These are phyloP conservation scores for Umbellularia californica DNA, from an alignment of 164 flowering plant genomes.

Conservation along the genomic window DNA sequence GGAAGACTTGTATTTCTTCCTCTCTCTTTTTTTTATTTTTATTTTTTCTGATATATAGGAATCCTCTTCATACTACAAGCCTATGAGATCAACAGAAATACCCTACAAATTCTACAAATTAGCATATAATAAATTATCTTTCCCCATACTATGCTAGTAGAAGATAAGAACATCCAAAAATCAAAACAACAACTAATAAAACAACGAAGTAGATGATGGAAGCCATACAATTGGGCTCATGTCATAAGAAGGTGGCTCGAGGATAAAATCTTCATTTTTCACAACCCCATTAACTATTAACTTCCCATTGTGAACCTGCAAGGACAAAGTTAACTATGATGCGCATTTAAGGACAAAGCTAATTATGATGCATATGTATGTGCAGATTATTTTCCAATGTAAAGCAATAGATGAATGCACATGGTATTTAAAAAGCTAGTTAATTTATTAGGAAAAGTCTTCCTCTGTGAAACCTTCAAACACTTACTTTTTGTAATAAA, in stretches of 20 bases:
- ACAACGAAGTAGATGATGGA: background rate
- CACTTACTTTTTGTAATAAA: too few species aligned
- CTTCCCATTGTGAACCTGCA: conserved; percentile 89
- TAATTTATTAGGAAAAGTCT: too few species aligned
- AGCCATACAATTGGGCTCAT: conserved; percentile 66
- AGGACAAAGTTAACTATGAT: conserved; percentile 1
- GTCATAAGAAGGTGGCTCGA: conserved; percentile 77
- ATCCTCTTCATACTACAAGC: background rate
- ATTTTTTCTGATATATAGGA: too few species aligned
- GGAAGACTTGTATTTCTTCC: too few species aligned
- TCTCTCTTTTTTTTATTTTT: too few species aligned
- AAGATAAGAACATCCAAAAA: too few species aligned
- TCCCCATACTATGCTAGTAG: too few species aligned
- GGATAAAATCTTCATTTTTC: conserved; percentile 62
- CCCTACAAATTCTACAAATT: too few species aligned
- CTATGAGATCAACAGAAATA: background rate
- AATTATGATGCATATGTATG: background rate
- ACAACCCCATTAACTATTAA: conserved; percentile 78
- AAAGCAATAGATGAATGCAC: background rate
- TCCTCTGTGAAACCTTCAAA: too few species aligned
- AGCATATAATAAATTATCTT: too few species aligned
- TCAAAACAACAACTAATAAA: background rate
- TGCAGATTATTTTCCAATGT: background rate
- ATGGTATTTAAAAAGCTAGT: background rate
- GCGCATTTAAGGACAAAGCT: background rate